These are phyloP conservation scores for Alternaria postmessia DNA, from an alignment of 2,329 filamentous ascomycete genomes.

Conservation along the genomic window DNA sequence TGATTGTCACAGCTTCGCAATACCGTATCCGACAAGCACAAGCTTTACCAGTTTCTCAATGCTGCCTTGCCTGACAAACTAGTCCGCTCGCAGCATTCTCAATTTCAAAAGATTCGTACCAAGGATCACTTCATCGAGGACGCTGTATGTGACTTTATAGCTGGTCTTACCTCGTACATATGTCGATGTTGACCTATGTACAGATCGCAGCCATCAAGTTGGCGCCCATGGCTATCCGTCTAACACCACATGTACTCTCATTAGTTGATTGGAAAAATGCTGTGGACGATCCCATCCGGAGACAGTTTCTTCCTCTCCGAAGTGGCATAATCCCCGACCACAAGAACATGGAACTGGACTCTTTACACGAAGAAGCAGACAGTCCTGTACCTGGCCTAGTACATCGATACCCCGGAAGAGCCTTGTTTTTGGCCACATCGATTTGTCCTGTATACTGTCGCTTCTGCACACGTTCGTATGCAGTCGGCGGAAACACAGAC, in stretches of 20 bases:
- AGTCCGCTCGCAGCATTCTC: conserved; percentile 45
- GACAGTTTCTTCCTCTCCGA: conserved; percentile 67
- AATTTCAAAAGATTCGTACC: conserved; percentile 53
- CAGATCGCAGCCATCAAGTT: conserved; percentile 58
- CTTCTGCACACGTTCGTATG: conserved; percentile 69
- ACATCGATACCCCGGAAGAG: conserved; percentile 71
- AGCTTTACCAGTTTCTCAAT: conserved; percentile 60
- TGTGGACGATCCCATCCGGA: conserved; percentile 66
- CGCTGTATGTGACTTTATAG: conserved; percentile 40
- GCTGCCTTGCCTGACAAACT: conserved; percentile 61
- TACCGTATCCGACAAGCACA: conserved; percentile 58
- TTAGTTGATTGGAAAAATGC: conserved; percentile 67
- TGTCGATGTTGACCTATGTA: not conserved
- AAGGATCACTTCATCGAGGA: conserved; percentile 64
- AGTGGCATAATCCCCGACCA: conserved; percentile 65
- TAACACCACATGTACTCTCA: conserved; percentile 68
- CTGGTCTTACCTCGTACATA: no score
- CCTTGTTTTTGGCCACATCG: conserved; percentile 66
- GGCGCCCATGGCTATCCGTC: conserved; percentile 67
- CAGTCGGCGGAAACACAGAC: conserved; percentile 64
- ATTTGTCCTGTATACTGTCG: conserved; percentile 70
- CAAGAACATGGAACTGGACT: conserved; percentile 63
- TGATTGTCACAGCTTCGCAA: conserved; percentile 55
- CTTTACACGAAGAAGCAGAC: conserved; percentile 65
- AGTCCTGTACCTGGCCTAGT: conserved; percentile 66